phyloP scores from a whole-genome alignment of 768 basidiomycete genomes.

The Cubamyces sp. region DNA sequence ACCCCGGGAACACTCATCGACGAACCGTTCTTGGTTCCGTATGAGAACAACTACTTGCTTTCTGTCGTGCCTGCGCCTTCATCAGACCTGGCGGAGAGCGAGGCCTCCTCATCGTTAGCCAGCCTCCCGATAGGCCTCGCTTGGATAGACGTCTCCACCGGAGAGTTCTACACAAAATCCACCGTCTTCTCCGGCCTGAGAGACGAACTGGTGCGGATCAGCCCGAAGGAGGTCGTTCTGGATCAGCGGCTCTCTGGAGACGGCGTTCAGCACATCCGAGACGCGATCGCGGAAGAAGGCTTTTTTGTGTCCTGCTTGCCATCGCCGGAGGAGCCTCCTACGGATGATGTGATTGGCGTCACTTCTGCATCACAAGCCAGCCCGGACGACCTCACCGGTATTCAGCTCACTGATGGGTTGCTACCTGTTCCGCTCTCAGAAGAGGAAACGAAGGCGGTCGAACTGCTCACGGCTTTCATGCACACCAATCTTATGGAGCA shows the following conservation, averaged over 20 bases:
- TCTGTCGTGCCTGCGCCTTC: constrained; percentile 48
- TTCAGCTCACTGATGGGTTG: not conserved
- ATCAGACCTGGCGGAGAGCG: not conserved
- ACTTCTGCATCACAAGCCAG: constrained; percentile 4
- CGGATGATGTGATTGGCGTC: not conserved
- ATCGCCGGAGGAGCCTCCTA: not conserved
- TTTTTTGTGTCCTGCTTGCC: constrained; percentile 56
- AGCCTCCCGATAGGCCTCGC: constrained; percentile 63
- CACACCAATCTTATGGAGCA: constrained; percentile 72
- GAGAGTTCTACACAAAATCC: constrained; percentile 84
- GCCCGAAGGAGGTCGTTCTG: constrained; percentile 83
- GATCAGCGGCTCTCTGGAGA: constrained; percentile 42
- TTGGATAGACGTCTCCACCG: constrained; percentile 95
- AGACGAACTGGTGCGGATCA: constrained; percentile 82
- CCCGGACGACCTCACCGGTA: constrained; percentile 31
- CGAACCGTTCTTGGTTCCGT: constrained; percentile 83
- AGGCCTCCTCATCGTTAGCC: not conserved
- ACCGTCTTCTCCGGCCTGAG: constrained; percentile 58
- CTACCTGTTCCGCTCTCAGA: constrained; percentile 29
- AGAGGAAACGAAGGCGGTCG: constrained; percentile 59
- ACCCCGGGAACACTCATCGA: constrained; percentile 95
- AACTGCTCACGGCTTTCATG: constrained; percentile 67
- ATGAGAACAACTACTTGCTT: constrained; percentile 90
- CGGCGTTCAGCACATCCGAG: constrained; percentile 50
- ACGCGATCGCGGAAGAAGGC: constrained; percentile 56